Percentiles rank a stretch among this genome's conserved stretches.
Conservation (phyloP, 148 eudicot genomes). For the Beta vulgaris region DNA sequence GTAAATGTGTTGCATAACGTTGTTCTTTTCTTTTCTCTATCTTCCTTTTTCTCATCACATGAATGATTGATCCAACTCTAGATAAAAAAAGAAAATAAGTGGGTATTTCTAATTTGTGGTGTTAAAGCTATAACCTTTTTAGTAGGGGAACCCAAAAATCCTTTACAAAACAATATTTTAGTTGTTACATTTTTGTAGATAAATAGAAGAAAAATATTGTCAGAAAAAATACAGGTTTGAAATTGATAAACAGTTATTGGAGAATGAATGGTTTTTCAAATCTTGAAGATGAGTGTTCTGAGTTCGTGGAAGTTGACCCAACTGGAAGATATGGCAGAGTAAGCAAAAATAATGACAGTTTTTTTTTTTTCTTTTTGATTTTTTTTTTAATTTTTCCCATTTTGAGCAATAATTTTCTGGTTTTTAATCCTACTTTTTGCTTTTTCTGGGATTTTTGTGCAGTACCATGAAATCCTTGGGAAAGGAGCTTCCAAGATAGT, state of each 20-base stretch:
- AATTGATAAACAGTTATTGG: neutral
- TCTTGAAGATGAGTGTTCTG: slow-evolving; percentile 47
- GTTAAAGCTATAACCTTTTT: slow-evolving; percentile 22
- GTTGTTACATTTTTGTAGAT: slow-evolving; percentile 9
- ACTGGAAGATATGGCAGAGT: slow-evolving; percentile 91
- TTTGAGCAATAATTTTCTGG: slow-evolving; percentile 18
- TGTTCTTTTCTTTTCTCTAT: neutral
- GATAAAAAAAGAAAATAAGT: slow-evolving; percentile 2
- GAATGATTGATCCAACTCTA: slow-evolving; percentile 24
- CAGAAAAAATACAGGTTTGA: neutral
- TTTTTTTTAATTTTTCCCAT: neutral
- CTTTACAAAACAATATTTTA: slow-evolving; percentile 6
- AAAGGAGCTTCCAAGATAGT: slow-evolving; percentile 89
- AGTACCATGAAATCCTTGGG: slow-evolving; percentile 82
- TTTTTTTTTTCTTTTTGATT: neutral
- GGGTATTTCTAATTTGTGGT: slow-evolving; percentile 19
- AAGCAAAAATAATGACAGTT: slow-evolving; percentile 5
- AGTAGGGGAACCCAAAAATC: slow-evolving; percentile 16
- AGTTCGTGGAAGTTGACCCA: slow-evolving; percentile 86
- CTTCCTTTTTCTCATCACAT: slow-evolving; percentile 26
- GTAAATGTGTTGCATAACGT: neutral
- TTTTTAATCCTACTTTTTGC: slow-evolving; percentile 15
- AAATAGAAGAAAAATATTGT: neutral
- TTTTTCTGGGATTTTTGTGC: slow-evolving; percentile 29
- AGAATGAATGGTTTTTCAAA: slow-evolving; percentile 42